Evolutionary conservation across 441 rosid species (phyloP).

Genomic region (Adansonia gregorii): DNA sequence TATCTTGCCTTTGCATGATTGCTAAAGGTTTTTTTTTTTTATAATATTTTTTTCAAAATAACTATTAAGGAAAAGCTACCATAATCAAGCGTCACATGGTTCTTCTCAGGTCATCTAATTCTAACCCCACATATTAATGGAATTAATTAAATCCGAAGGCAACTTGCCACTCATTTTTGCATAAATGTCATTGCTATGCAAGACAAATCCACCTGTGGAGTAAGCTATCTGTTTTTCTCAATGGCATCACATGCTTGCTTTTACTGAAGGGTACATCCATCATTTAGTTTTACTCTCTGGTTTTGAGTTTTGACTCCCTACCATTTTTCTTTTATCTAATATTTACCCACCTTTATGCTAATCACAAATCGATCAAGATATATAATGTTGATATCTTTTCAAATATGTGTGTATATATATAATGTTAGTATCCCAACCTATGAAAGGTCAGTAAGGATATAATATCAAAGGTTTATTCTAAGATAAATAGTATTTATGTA

Average conservation of each 20-base stretch:
- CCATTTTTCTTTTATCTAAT: conserved; percentile 16
- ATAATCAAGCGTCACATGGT: conserved; percentile 1
- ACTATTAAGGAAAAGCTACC: neutral
- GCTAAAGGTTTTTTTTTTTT: conserved; percentile 1
- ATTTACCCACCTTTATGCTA: conserved; percentile 16
- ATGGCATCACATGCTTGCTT: conserved; percentile 37
- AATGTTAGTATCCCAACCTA: no score
- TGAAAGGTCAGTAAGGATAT: no score
- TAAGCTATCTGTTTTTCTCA: no score
- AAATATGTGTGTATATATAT: neutral
- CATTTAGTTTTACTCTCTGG: conserved; percentile 8
- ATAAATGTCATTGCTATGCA: neutral
- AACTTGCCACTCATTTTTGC: neutral
- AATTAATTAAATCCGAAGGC: neutral
- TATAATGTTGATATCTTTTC: no score
- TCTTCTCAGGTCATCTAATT: neutral
- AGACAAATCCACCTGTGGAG: neutral
- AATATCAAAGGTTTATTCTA: no score
- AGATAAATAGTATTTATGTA: neutral
- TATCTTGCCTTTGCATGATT: conserved; percentile 26
- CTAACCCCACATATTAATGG: conserved; percentile 26
- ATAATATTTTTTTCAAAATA: no score
- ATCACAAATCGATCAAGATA: conserved; percentile 14
- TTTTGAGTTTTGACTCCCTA: conserved; percentile 21
- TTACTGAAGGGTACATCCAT: conserved; percentile 28